Conservation (phyloP, 306 rosid genomes). For the Quercus bicolor region DNA sequence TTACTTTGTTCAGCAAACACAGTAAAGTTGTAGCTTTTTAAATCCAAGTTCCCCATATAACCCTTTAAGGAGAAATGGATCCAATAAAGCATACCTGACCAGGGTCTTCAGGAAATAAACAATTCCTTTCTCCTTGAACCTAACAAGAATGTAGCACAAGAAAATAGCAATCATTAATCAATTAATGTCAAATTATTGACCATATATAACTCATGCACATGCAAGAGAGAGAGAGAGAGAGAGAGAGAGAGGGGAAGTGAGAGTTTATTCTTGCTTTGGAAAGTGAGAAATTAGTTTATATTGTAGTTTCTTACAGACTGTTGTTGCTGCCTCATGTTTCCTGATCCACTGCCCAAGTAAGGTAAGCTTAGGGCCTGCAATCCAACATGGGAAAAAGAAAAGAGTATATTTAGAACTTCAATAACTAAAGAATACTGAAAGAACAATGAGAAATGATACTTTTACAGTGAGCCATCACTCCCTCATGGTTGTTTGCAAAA, state of each 20-base stretch:
- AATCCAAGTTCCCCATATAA: slow-evolving; percentile 27
- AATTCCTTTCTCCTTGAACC: slow-evolving; percentile 88
- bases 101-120: slow-evolving; percentile 90
- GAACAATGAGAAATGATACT: slow-evolving; percentile 39
- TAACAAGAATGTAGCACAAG: slow-evolving; percentile 25
- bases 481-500: slow-evolving; percentile 44
- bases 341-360: slow-evolving; percentile 71
- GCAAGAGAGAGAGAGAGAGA: slow-evolving; percentile 21
- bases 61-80: slow-evolving; percentile 35
- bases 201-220: slow-evolving; percentile 19
- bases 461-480: slow-evolving; percentile 44
- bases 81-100: slow-evolving; percentile 85
- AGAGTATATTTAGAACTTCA: slow-evolving; percentile 31
- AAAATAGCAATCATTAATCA: slow-evolving; percentile 38
- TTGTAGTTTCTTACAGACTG: slow-evolving; percentile 59
- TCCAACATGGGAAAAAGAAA: slow-evolving; percentile 7
- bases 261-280: slow-evolving; percentile 36
- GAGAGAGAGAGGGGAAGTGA: background rate
- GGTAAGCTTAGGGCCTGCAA: slow-evolving; percentile 95
- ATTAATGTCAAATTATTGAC: slow-evolving; percentile 40
- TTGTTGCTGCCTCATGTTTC: slow-evolving; percentile 58
- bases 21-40: slow-evolving; percentile 17
- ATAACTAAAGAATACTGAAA: slow-evolving; percentile 19
- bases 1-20: slow-evolving; percentile 18
- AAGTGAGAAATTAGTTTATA: slow-evolving; percentile 27